Evolutionary conservation across 2,329 filamentous ascomycete genomes (phyloP).

Genomic region (Cercospora berteroae): DNA sequence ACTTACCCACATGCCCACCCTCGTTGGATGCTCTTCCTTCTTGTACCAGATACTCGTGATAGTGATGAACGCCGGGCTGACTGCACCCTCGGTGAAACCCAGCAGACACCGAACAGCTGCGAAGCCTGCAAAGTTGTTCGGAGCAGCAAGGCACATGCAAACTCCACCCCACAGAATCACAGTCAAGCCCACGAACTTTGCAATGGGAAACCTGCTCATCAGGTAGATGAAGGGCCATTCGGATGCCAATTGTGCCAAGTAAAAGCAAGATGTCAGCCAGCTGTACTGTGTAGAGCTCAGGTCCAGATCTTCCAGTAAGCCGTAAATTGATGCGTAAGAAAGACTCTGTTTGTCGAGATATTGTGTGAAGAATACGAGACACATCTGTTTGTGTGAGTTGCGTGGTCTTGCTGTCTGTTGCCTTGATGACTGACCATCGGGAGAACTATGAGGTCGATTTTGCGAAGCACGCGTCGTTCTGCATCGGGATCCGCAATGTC

Average conservation of each 20-base stretch:
- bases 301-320: conserved; percentile 48
- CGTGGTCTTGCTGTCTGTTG: background rate
- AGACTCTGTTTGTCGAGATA: conserved; percentile 52
- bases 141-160: conserved; percentile 48
- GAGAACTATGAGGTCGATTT: conserved; percentile 23
- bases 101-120: conserved; percentile 36
- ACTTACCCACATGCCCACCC: conserved; percentile 38
- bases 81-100: conserved; percentile 48
- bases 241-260: conserved; percentile 43
- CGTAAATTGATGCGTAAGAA: conserved; percentile 51
- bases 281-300: conserved; percentile 50
- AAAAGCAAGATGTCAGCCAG: conserved; percentile 51
- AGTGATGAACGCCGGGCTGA: conserved; percentile 48
- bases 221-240: conserved; percentile 54
- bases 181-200: conserved; percentile 50
- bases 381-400: conserved; percentile 22
- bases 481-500: background rate
- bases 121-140: conserved; percentile 40
- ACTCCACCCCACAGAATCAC: conserved; percentile 48
- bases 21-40: conserved; percentile 33
- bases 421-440: conserved; percentile 17
- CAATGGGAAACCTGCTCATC: conserved; percentile 51
- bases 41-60: conserved; percentile 41
- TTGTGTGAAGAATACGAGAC: conserved; percentile 34
- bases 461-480: conserved; percentile 21